These are phyloP conservation scores for Sporothrix dimorphospora DNA, from an alignment of 2,329 filamentous ascomycete genomes.

Conservation along the genomic window DNA sequence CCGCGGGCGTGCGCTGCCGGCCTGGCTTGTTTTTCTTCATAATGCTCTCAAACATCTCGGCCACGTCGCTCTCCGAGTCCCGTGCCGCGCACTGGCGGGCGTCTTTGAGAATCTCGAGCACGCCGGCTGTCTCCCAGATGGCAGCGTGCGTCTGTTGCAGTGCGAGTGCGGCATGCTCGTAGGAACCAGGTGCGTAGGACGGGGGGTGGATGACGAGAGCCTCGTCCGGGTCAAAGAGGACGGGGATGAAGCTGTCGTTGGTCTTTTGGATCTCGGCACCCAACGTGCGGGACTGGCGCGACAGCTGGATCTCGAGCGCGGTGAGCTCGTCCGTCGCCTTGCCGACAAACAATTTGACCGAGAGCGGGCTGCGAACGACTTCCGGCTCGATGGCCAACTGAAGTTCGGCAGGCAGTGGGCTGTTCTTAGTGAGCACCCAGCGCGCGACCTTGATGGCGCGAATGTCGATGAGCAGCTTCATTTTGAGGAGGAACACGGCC, in stretches of 20 bases:
- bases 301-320: neutral
- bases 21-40: neutral
- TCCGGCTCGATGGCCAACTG: conserved; percentile 33
- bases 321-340: conserved; percentile 17
- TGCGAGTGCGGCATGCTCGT: conserved; percentile 31
- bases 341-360: conserved; percentile 29
- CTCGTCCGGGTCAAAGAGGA: conserved; percentile 15
- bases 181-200: conserved; percentile 23
- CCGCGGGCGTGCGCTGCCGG: conserved; percentile 17
- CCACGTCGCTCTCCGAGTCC: conserved; percentile 22
- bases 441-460: conserved; percentile 35
- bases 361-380: conserved; percentile 37
- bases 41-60: neutral
- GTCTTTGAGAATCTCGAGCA: conserved; percentile 34
- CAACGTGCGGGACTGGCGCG: neutral
- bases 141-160: conserved; percentile 35
- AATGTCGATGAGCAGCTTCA: conserved; percentile 39
- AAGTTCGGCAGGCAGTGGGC: conserved; percentile 34
- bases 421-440: conserved; percentile 30
- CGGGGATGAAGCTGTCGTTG: neutral
- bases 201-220: neutral
- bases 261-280: neutral
- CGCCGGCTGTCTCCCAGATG: conserved; percentile 36
- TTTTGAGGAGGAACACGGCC: conserved; percentile 36
- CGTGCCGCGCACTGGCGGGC: conserved; percentile 29